Evolutionary conservation across 768 basidiomycete genomes (phyloP).

Genomic region (Panaeolus cyanescens): DNA sequence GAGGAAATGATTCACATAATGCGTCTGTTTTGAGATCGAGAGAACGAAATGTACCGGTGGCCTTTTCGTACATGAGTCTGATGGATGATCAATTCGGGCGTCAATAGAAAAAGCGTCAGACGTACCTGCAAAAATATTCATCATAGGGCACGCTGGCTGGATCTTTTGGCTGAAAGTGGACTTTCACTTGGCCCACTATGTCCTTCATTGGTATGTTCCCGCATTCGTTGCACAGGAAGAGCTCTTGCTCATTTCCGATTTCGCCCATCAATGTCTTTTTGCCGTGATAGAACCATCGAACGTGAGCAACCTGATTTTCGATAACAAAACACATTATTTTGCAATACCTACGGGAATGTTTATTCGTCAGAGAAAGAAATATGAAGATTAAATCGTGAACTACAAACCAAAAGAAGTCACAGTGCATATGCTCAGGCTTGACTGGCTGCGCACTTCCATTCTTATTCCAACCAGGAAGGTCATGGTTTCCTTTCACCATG

Average conservation of each 20-base stretch:
- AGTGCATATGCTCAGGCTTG: conserved; percentile 39
- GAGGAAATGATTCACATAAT: conserved; percentile 20
- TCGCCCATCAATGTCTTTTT: conserved; percentile 62
- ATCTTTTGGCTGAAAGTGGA: conserved; percentile 34
- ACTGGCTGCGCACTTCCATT: conserved; percentile 30
- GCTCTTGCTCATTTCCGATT: conserved; percentile 60
- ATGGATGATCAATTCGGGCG: not conserved
- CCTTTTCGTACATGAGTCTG: conserved; percentile 55
- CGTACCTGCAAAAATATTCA: conserved; percentile 63
- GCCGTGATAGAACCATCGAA: conserved; percentile 78
- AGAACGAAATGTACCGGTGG: conserved; percentile 46
- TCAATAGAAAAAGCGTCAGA: not conserved
- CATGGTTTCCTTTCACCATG: conserved; percentile 36
- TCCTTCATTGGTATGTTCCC: conserved; percentile 36
- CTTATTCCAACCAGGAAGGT: conserved; percentile 31
- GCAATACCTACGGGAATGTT: conserved; percentile 56
- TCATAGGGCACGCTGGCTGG: conserved; percentile 26
- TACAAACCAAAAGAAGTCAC: conserved; percentile 66
- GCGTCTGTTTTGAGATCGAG: conserved; percentile 31
- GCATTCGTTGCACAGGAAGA: conserved; percentile 64
- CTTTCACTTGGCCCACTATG: conserved; percentile 51
- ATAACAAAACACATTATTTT: conserved; percentile 56
- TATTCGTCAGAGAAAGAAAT: not conserved
- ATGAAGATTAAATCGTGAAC: not conserved
- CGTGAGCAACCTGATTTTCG: conserved; percentile 48